Conservation (phyloP, 306 rosid species). For the Quercus ilex region DNA sequence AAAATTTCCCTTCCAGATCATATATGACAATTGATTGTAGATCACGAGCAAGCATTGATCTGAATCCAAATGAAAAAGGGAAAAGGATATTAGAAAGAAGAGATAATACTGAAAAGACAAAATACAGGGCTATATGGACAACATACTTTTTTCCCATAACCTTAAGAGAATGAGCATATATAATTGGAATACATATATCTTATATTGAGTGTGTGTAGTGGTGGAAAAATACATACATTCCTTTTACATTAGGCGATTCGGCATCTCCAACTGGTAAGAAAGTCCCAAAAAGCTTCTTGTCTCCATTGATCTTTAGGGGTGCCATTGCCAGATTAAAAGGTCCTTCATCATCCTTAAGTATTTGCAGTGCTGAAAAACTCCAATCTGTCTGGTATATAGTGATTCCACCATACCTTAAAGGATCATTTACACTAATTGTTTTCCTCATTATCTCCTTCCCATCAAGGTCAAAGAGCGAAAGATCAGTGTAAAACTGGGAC, state of each 20-base stretch:
- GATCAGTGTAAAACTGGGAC: constrained; percentile 83
- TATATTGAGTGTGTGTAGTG: background rate
- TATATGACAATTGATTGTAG: constrained; percentile 84
- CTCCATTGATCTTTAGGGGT: constrained; percentile 86
- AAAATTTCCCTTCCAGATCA: constrained; percentile 84
- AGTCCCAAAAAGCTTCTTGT: constrained; percentile 89
- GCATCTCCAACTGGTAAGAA: constrained; percentile 83
- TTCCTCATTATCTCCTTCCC: constrained; percentile 92
- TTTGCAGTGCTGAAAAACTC: constrained; percentile 83
- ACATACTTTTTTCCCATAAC: background rate
- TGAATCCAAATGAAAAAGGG: constrained; percentile 29
- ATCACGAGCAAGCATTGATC: constrained; percentile 98
- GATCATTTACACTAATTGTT: constrained; percentile 89
- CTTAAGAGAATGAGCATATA: background rate
- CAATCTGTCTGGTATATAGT: constrained; percentile 97
- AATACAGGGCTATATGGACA: background rate
- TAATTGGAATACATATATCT: background rate
- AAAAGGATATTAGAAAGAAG: constrained; percentile 3
- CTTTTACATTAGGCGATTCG: constrained; percentile 71
- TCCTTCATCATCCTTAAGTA: constrained; percentile 82
- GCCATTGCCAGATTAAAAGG: constrained; percentile 97
- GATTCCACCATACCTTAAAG: constrained; percentile 75
- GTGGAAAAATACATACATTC: constrained; percentile 59
- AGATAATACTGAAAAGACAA: background rate
- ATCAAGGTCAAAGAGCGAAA: constrained; percentile 64